Evolutionary conservation across 1,284 basidiomycete genomes (phyloP).

Genomic region (Xerocomus minutiporus): DNA sequence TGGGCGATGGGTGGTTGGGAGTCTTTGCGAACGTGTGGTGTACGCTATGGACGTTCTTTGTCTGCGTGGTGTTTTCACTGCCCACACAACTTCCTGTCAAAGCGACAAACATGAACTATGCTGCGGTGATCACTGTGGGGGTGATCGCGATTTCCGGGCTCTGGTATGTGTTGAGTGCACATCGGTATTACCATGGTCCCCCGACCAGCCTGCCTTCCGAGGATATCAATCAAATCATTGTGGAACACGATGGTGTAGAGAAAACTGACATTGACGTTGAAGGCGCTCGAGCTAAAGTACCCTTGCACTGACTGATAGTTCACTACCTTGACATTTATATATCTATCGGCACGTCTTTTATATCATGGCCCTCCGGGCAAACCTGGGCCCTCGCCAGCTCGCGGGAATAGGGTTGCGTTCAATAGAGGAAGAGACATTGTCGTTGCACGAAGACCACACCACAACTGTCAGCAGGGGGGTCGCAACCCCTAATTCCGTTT

Average conservation of each 20-base stretch:
- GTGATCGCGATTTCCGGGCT: conserved; percentile 25
- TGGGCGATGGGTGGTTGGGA: conserved; percentile 71
- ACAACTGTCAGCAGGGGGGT: too few relatives aligned
- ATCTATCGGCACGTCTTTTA: too few relatives aligned
- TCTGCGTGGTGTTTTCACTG: conserved; percentile 68
- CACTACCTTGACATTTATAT: too few relatives aligned
- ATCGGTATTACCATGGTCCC: conserved; percentile 26
- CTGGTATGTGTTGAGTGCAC: conserved; percentile 26
- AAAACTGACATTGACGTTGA: neutral
- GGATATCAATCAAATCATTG: conserved; percentile 1
- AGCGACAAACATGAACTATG: conserved; percentile 29
- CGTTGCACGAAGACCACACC: too few relatives aligned
- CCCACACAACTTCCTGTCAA: conserved; percentile 72
- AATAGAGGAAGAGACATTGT: too few relatives aligned
- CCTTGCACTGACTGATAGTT: too few relatives aligned
- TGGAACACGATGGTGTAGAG: neutral
- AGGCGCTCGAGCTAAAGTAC: neutral
- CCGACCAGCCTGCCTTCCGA: conserved; percentile 19
- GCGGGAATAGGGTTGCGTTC: too few relatives aligned
- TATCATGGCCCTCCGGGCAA: too few relatives aligned
- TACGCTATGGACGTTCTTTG: conserved; percentile 66
- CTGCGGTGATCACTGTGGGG: conserved; percentile 25
- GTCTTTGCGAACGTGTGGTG: conserved; percentile 63
- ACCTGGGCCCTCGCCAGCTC: too few relatives aligned
- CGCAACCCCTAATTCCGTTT: too few relatives aligned